These are phyloP conservation scores for Groenewaldozyma auringiensis DNA, from an alignment of 1,139 yeast genomes.

Conservation along the genomic window DNA sequence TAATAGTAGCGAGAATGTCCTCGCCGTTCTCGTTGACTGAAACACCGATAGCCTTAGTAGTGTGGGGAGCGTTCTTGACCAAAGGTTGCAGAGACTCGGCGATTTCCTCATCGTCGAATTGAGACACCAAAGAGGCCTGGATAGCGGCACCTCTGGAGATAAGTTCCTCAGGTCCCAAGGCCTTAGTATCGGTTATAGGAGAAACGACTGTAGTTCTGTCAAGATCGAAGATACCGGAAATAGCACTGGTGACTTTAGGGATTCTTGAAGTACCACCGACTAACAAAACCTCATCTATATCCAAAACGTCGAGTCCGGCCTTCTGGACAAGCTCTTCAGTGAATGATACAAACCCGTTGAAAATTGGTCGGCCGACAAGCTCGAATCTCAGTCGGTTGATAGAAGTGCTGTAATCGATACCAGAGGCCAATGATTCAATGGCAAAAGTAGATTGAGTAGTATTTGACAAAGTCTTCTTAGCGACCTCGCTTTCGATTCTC, in stretches of 20 bases:
- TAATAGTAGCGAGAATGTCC: constrained; percentile 50
- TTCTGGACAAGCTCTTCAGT: constrained; percentile 67
- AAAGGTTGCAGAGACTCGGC: constrained; percentile 78
- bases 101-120: constrained; percentile 81
- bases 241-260: constrained; percentile 78
- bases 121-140: constrained; percentile 84
- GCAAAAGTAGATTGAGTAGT: constrained; percentile 87
- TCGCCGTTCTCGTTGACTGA: constrained; percentile 48
- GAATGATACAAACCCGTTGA: constrained; percentile 67
- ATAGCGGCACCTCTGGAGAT: constrained; percentile 94
- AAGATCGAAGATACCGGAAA: constrained; percentile 64
- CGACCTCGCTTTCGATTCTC: constrained; percentile 71
- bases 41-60: constrained; percentile 78
- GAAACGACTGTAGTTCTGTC: constrained; percentile 71
- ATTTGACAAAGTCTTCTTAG: constrained; percentile 88
- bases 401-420: constrained; percentile 85
- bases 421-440: constrained; percentile 90
- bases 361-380: constrained; percentile 71
- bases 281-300: constrained; percentile 82
- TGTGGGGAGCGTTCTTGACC: constrained; percentile 83
- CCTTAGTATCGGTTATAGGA: constrained; percentile 69
- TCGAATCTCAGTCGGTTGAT: constrained; percentile 94
- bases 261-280: constrained; percentile 93
- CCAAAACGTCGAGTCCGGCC: constrained; percentile 79
- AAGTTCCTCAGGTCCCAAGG: constrained; percentile 82